Conservation (phyloP, 352 stramenopile genomes). For the Pythium brachiatum region DNA sequence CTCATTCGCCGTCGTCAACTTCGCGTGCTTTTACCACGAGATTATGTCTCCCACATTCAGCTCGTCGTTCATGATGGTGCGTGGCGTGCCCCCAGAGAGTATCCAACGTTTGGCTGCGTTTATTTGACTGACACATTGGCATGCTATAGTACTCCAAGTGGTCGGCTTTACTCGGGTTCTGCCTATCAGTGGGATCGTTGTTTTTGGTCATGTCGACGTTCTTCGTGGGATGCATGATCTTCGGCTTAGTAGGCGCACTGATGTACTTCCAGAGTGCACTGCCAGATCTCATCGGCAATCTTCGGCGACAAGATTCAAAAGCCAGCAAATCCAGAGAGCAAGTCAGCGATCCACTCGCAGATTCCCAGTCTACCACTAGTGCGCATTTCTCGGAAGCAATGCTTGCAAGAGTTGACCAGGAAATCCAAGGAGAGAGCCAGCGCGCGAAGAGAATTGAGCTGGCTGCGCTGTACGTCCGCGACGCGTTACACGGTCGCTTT, state of each 20-base stretch:
- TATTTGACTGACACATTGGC: background rate
- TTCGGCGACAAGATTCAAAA: conserved; percentile 18
- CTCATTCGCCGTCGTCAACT: conserved; percentile 49
- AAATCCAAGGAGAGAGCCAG: conserved; percentile 20
- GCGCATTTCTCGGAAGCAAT: conserved; percentile 4
- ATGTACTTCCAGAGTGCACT: conserved; percentile 33
- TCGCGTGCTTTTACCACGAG: conserved; percentile 53
- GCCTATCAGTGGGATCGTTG: conserved; percentile 38
- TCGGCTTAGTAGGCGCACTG: conserved; percentile 25
- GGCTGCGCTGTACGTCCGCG: conserved; percentile 45
- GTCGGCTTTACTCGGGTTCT: conserved; percentile 41
- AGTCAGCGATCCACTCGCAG: background rate
- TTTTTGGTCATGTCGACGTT: conserved; percentile 46
- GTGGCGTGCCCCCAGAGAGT: too few species aligned
- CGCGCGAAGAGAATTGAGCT: conserved; percentile 34
- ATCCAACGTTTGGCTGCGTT: too few species aligned
- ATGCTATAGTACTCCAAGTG: conserved; percentile 44
- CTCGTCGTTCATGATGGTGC: conserved; percentile 46
- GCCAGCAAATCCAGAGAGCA: background rate
- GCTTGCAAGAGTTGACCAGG: conserved; percentile 1
- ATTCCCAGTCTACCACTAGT: background rate
- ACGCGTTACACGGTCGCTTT: conserved; percentile 45
- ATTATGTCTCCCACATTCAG: conserved; percentile 38
- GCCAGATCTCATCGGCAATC: conserved; percentile 23
- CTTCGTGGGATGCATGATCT: conserved; percentile 30